Conservation (phyloP, 169 alveolate species). For the Plasmodium coatneyi region DNA sequence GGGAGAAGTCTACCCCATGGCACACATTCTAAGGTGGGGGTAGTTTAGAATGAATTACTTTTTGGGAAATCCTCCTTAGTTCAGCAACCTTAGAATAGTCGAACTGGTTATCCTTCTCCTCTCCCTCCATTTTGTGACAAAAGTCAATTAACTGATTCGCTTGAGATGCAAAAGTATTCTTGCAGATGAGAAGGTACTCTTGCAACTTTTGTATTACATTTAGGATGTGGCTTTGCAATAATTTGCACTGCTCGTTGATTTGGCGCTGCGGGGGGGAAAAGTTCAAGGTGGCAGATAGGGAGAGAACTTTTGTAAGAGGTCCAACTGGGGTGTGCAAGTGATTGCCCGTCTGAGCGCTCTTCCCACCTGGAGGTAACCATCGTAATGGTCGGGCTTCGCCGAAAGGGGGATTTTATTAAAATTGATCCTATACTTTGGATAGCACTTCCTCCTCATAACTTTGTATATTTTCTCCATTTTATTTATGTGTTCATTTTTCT, state of each 20-base stretch:
- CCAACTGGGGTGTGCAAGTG: not conserved
- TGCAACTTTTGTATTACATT: constrained; percentile 9
- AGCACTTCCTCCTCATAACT: constrained; percentile 29
- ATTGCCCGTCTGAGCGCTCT: not conserved
- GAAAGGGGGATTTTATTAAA: constrained; percentile 45
- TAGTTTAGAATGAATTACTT: not conserved
- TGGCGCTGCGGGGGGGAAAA: not conserved
- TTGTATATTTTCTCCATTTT: constrained; percentile 17
- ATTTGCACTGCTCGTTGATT: constrained; percentile 8
- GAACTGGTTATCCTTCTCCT: not conserved
- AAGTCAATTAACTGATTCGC: not conserved
- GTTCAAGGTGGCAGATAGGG: too few species aligned
- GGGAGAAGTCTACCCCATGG: not conserved
- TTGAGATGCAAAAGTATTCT: constrained; percentile 35
- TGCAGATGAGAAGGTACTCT: constrained; percentile 8
- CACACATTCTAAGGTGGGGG: not conserved
- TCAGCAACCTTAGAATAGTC: constrained; percentile 23
- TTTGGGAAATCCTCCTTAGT: constrained; percentile 15
- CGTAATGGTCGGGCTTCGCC: not conserved
- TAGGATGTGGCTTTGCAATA: constrained; percentile 14
- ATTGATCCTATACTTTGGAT: constrained; percentile 22
- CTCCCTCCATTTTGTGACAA: constrained; percentile 18
- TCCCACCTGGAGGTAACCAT: constrained; percentile 36
- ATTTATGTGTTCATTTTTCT: constrained; percentile 9
- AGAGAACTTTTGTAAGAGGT: not conserved